These are phyloP conservation scores for Aspergillus neotritici DNA, from an alignment of 2,329 filamentous ascomycete genomes.

Conservation along the genomic window DNA sequence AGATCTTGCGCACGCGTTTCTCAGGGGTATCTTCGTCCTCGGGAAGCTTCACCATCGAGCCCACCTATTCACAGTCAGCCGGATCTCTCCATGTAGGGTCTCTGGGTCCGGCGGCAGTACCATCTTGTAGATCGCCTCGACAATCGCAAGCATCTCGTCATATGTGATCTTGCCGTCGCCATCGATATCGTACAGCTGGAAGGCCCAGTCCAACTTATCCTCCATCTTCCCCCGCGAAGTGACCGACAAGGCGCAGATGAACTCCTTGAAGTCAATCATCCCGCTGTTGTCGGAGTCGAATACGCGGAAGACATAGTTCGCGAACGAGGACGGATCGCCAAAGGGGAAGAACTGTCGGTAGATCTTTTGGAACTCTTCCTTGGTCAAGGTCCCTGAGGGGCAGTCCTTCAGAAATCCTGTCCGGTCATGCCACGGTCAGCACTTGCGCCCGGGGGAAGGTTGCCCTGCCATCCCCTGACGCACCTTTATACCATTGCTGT, in stretches of 20 bases:
- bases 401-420: constrained; percentile 97
- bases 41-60: constrained; percentile 97
- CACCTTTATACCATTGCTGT: constrained; percentile 99
- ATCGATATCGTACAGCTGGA: constrained; percentile 98
- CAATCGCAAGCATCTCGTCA: constrained; percentile 97
- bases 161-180: constrained; percentile 99
- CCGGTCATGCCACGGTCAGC: constrained; percentile 12
- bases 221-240: constrained; percentile 98
- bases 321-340: constrained; percentile 93
- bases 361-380: constrained; percentile 99
- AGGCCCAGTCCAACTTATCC: constrained; percentile 98
- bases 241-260: constrained; percentile 95
- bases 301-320: constrained; percentile 98
- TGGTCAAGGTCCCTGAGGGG: constrained; percentile 91
- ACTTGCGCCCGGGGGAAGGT: no score
- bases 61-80: constrained; percentile 57
- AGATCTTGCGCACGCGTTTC: constrained; percentile 97
- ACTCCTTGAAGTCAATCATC: constrained; percentile 98
- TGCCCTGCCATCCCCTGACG: constrained; percentile 21
- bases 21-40: constrained; percentile 98
- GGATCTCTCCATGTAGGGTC: neutral
- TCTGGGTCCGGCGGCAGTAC: constrained; percentile 44
- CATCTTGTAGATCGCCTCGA: constrained; percentile 99
- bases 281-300: constrained; percentile 97
- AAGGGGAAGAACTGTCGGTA: constrained; percentile 99